Evolutionary conservation across 2,329 filamentous ascomycete species (phyloP), one percentile per base, ranked within the genome.

Genomic region (Stemphylium lycopersici): DNA sequence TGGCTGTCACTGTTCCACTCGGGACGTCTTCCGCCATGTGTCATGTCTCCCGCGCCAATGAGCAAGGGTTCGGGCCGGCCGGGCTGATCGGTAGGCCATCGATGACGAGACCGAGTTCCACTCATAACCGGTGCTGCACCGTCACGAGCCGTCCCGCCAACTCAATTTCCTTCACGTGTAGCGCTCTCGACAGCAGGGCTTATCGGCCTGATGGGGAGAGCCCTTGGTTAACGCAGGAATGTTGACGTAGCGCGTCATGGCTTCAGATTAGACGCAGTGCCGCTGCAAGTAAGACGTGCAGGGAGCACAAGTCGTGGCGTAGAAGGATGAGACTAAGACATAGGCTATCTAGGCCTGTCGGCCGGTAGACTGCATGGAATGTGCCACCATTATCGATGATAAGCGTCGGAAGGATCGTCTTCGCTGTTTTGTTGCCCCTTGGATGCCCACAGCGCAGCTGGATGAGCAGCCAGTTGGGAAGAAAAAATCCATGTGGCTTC

Each of bases 231-330:
- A 16, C 41, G 18, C 33, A 18, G 6, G 18, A 33, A 39, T 38
- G 18, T 33, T 44, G 22, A 26, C 22, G 12, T 37, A 44, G 15
- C 31, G 48, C 22, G 32, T 37, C 32, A 22, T 34, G 32, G 39
- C 39, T 29, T 44, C 15, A 40, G 15, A 44, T 44, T 31, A 39
- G 39, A 44, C 40, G 44, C 48, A 16, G 33, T 22, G 11, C 39
- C 40, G 48, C 48, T 50, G 40, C 40, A 44, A 37, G 48, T 44
- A 44, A 50, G 48, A 50, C 40, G 39, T 26, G 24, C 48, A 50
- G 40, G 20, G 24, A 31, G 33, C 33, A 26, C 26, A 48, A 40
- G 26, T 8, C 45, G 36, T 39, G 36, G 39, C 39, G 16, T 24
- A 18, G 48, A 41, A 20, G 39, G 26, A 7, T 22, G 24, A 38